A percentile compares a stretch with the other conserved stretches of the same genome.
Conservation (phyloP, 495 filamentous ascomycete species). For the Penicillium herquei region DNA sequence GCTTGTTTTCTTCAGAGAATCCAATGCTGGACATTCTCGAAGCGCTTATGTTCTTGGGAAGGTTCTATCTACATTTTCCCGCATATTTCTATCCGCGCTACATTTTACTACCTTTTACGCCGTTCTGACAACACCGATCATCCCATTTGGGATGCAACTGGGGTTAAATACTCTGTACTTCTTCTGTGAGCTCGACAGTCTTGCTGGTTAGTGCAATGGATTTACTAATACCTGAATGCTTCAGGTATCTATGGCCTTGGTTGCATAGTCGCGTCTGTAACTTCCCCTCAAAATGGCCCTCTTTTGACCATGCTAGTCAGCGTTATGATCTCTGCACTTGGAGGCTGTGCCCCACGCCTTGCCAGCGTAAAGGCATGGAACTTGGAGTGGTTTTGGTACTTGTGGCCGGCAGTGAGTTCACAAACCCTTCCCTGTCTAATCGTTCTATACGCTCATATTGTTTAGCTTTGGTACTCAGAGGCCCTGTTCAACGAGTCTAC, state of each 20-base stretch:
- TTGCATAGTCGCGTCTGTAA: slow-evolving; percentile 47
- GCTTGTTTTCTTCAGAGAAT: slow-evolving; percentile 38
- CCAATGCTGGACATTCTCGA: slow-evolving; percentile 51
- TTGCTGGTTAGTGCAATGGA: too few relatives aligned
- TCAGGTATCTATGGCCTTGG: slow-evolving; percentile 56
- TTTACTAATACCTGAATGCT: too few relatives aligned
- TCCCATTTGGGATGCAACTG: slow-evolving; percentile 42
- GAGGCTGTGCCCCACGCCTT: slow-evolving; percentile 50
- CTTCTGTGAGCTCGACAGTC: slow-evolving; percentile 42
- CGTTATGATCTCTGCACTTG: slow-evolving; percentile 48
- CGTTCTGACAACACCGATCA: slow-evolving; percentile 30
- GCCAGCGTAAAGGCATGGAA: slow-evolving; percentile 49
- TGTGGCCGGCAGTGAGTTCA: slow-evolving; percentile 41
- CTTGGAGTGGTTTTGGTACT: slow-evolving; percentile 55
- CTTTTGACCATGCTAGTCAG: slow-evolving; percentile 46
- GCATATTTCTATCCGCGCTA: slow-evolving; percentile 49
- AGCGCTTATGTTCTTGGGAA: slow-evolving; percentile 58
- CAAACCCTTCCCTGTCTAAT: background rate
- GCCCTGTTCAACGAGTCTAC: slow-evolving; percentile 51
- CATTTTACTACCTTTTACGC: slow-evolving; percentile 56
- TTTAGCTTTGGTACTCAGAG: slow-evolving; percentile 50
- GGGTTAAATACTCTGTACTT: slow-evolving; percentile 52
- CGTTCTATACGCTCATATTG: background rate
- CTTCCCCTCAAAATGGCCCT: slow-evolving; percentile 47
- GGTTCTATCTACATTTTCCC: slow-evolving; percentile 42